Percentiles rank a stretch among this genome's conserved stretches.
Conservation (phyloP, 2,329 filamentous ascomycete species). For the Fusarium austroafricanum region DNA sequence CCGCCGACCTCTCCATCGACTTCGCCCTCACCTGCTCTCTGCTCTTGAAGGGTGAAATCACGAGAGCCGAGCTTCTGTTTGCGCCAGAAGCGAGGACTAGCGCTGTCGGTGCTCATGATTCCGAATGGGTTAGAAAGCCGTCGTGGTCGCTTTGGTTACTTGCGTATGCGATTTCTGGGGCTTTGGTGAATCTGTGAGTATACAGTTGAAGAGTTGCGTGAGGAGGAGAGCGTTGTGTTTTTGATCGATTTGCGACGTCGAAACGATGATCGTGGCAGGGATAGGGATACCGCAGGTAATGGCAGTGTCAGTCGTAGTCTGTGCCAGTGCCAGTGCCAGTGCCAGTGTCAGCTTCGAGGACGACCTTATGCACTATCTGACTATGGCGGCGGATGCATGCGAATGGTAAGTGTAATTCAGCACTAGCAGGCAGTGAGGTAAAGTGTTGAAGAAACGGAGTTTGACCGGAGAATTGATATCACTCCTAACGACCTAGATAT, state of each 20-base stretch:
- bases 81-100: constrained; percentile 46
- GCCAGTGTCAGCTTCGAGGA: background rate
- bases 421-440: background rate
- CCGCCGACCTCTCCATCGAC: constrained; percentile 39
- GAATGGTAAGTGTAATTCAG: constrained; percentile 1
- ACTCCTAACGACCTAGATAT: background rate
- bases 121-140: constrained; percentile 13
- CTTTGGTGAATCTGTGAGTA: background rate
- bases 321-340: constrained; percentile 6
- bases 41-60: constrained; percentile 47
- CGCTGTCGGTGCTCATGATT: constrained; percentile 39
- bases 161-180: constrained; percentile 6
- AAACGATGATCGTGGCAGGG: constrained; percentile 1
- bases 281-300: constrained; percentile 4
- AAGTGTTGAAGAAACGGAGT: constrained; percentile 5
- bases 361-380: constrained; percentile 2
- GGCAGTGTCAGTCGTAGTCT: background rate
- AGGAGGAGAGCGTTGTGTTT: background rate
- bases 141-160: constrained; percentile 10
- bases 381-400: constrained; percentile 3
- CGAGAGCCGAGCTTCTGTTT: constrained; percentile 47
- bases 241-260: constrained; percentile 7
- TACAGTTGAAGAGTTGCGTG: background rate
- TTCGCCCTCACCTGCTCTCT: constrained; percentile 38
- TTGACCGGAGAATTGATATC: background rate